Conservation (phyloP, 108 stramenopile species). For the Cyclotella atomus region DNA sequence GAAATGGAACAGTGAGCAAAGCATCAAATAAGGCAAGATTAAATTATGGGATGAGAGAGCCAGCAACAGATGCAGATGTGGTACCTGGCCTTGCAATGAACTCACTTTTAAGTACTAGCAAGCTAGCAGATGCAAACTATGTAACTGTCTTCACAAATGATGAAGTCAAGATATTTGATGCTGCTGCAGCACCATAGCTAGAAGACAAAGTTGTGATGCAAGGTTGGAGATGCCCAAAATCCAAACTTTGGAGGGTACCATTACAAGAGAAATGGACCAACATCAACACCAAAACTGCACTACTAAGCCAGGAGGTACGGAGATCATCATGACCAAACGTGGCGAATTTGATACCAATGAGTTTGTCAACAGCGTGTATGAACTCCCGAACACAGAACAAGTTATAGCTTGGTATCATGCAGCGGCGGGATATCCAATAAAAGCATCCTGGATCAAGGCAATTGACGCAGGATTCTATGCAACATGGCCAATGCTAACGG, state of each 20-base stretch:
- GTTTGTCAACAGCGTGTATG: constrained; percentile 14
- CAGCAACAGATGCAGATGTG: background rate
- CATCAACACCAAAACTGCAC: too few species aligned
- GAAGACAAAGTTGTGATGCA: background rate
- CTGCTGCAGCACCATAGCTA: too few species aligned
- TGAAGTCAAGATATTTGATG: background rate
- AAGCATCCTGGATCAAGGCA: constrained; percentile 9
- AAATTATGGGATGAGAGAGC: background rate
- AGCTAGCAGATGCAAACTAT: constrained; percentile 19
- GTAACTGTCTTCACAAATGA: background rate
- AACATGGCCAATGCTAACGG: constrained; percentile 23
- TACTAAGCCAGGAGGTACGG: background rate
- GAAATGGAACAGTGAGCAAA: background rate
- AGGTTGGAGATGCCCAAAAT: background rate
- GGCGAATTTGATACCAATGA: background rate
- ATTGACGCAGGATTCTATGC: constrained; percentile 6
- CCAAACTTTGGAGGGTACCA: background rate
- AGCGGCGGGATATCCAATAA: too few species aligned
- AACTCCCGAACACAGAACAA: background rate
- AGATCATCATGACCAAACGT: background rate
- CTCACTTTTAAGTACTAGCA: constrained; percentile 14
- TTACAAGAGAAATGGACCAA: too few species aligned
- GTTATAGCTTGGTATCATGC: constrained; percentile 8
- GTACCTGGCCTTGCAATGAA: background rate
- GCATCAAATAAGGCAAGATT: background rate